Base-by-base conservation (phyloP, 805 yeast genomes). In the Lipomyces oligophaga region DNA sequence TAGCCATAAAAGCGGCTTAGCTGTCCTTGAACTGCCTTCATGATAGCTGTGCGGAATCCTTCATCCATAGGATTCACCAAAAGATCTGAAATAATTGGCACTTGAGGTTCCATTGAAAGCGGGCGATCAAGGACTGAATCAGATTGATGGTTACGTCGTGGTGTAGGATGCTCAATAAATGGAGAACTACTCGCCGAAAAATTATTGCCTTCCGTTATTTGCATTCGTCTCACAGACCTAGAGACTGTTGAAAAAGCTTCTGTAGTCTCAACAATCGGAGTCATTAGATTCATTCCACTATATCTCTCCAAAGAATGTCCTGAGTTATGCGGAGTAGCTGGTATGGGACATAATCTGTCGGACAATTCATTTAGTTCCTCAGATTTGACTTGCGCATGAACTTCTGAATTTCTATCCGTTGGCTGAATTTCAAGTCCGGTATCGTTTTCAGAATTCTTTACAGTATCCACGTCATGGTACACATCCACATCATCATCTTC, bases 1-100 rank as follows among this genome's bases (percentile, higher is more conserved):
- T 59, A 64, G 1, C 71, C 69, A 2, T 38, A 39, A 43, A 65
- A 71, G 1, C 61, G 50, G 71, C 24, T 21, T 7, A 52, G 36
- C 4, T 77, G 64, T 4, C 76, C 70, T 0, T 60, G 34, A 13
- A 78, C 50, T 2, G 63, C 64, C 10, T 63, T 52, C 15, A 80
- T 49, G 6, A 79, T 63, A 4, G 62, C 54, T 5, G 52, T 58
- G 49, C 76, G 69, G 20, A 78, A 52, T 1, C 54, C 55, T 3
- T 62, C 61, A 59, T 74, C 78, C 34, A 74, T 66, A 2, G 89
- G 82, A 38, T 73, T n/a, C 60, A 62, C 28, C 63, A 48, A 53
- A 28, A 47, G 52, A 15, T 33, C 59, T 16, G 22, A 18, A n/a
- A 58, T 47, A 6, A 50, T 20, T 3, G 57, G 54, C 18, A 39